phyloP scores from a whole-genome alignment of 2,329 filamentous ascomycete species.

The Pseudocercospora fijiensis region DNA sequence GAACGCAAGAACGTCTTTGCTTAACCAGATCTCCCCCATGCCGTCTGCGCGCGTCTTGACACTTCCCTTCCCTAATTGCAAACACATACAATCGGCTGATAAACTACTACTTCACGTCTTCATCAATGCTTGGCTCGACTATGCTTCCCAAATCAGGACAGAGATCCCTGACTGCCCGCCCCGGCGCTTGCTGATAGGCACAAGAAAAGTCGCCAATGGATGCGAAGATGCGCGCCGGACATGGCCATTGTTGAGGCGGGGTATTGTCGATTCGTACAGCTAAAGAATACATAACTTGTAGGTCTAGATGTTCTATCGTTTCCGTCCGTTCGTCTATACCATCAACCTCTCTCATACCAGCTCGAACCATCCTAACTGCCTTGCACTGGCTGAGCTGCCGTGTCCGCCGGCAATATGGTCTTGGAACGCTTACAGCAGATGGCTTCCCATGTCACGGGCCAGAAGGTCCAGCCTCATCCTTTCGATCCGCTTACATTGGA shows the following conservation, averaged over 20 bases:
- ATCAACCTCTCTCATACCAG: not conserved
- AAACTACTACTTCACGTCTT: not conserved
- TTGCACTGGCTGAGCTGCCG: not conserved
- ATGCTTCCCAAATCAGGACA: constrained; percentile 2
- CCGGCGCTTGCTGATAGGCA: constrained; percentile 2
- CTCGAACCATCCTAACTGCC: not conserved
- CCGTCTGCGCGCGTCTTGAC: not conserved
- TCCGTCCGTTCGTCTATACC: not conserved
- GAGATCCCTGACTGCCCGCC: not conserved
- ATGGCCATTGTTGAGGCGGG: not conserved
- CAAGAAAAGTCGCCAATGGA: not conserved
- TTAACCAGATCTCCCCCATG: not conserved
- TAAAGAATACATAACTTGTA: constrained; percentile 6
- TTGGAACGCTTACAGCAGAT: constrained; percentile 44
- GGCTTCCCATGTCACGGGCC: constrained; percentile 60
- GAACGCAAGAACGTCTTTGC: constrained; percentile 2
- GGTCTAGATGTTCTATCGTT: constrained; percentile 3
- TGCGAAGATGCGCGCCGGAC: constrained; percentile 4
- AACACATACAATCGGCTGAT: not conserved
- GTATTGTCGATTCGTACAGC: constrained; percentile 1
- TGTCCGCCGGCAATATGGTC: constrained; percentile 27
- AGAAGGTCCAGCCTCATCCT: constrained; percentile 61
- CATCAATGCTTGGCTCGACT: constrained; percentile 2
- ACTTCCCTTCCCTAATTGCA: not conserved
- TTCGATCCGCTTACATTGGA: constrained; percentile 71